A percentile compares a stretch with the other conserved stretches of the same genome.
These are phyloP conservation scores for Tulasnella calospora DNA, from an alignment of 768 basidiomycete species.

Conservation along the genomic window DNA sequence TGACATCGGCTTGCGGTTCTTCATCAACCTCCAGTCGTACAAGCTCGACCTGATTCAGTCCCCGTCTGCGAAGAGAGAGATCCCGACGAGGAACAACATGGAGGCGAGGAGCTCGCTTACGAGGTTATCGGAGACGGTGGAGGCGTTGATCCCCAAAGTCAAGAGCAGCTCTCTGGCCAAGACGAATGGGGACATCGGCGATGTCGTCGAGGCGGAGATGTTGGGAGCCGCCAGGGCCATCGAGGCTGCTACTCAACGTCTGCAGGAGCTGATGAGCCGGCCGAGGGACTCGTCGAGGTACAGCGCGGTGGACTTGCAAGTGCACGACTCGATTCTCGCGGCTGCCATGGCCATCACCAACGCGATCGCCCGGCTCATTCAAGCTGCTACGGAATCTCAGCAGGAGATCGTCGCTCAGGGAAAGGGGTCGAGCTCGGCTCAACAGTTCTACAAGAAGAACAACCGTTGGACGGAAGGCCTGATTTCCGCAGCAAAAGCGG, in stretches of 20 bases:
- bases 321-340: constrained; percentile 94
- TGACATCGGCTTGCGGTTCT: constrained; percentile 83
- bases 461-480: constrained; percentile 99
- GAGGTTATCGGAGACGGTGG: constrained; percentile 83
- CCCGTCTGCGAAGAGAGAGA: constrained; percentile 66
- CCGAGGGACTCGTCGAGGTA: constrained; percentile 83
- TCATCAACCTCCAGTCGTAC: constrained; percentile 94
- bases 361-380: constrained; percentile 90
- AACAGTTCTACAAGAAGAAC: constrained; percentile 99
- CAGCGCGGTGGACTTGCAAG: constrained; percentile 88
- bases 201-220: constrained; percentile 97
- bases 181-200: constrained; percentile 88
- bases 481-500: constrained; percentile 95
- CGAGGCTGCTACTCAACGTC: constrained; percentile 81
- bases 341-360: constrained; percentile 93
- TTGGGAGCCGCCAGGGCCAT: constrained; percentile 86
- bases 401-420: constrained; percentile 97
- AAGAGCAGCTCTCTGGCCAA: constrained; percentile 64
- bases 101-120: constrained; percentile 76
- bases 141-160: constrained; percentile 79
- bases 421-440: constrained; percentile 81
- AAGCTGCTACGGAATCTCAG: constrained; percentile 95
- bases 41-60: constrained; percentile 73
- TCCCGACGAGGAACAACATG: constrained; percentile 84
- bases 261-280: constrained; percentile 87